Evolutionary conservation across 2,329 filamentous ascomycete species (phyloP), one percentile per base, ranked within the genome.

Genomic region (Teratosphaeria zuluensis): DNA sequence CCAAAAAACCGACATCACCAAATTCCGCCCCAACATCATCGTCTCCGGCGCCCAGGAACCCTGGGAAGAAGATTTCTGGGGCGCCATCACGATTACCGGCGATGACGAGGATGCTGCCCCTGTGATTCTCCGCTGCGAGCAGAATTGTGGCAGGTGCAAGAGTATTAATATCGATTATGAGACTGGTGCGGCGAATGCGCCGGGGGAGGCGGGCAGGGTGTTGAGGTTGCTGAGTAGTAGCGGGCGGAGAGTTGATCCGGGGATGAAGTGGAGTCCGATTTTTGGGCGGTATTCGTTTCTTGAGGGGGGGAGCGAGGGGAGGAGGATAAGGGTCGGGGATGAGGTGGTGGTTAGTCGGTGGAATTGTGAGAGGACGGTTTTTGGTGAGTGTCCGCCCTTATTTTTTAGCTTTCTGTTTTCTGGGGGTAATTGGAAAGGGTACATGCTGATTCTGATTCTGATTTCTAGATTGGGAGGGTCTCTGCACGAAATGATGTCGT

Each of bases 1-100:
- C 24, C 24, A 70, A 54, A 56, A 59, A 68, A 53, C 77, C 70
- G 76, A 79, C 60, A 73, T 78, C 35, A 72, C 70, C 6, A 78
- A 78, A 55, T 78, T 78, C 63, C 67, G 77, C 1, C 77, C 77
- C 7, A 79, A 78, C 60, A 74, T 79, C 56, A 72, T 79, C 32
- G 61, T 79, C 19, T 65, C 68, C 4, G 77, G 76, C 48, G 74
- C 76, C 1, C 65, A 68, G 1, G 59, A 70, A 21, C 55, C 71
- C 0, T 78, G 73, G 71, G 74, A 77, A 54, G 77, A 80, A 64
- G 77, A 80, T 60, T 78, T 68, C 61, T 79, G 77, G 77, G 70
- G 64, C 6, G 69, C 72, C 54, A 58, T 79, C 4, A 64, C 59
- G 1, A 69, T 77, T 19, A 30, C 31, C 32, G 54, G 53, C 21